Base-by-base conservation (phyloP, 495 filamentous ascomycete genomes). In the Schizothecium vesticola region DNA sequence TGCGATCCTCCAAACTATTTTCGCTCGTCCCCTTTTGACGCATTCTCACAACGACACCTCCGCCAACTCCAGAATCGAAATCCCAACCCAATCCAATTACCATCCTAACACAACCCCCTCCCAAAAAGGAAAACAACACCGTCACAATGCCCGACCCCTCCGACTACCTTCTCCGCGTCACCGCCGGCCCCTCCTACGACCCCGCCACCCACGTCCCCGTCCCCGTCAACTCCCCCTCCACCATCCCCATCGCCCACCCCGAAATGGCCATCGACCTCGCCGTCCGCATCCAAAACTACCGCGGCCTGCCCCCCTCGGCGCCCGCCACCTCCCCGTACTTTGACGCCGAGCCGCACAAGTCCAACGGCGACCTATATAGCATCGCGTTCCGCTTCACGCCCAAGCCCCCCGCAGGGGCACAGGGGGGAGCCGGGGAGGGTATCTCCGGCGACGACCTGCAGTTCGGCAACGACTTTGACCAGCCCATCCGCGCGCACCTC, bases 401-500 rank as follows among this genome's bases (percentile, higher is more conserved):
- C 59, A 89, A 91, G 71, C 75, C 80, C 55, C 80, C 78, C 16
- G 24, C 9, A 2, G 22, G 16, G 1, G 61, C 57, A n/a, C n/a
- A n/a, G n/a, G n/a, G n/a, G n/a, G 19, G n/a, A 13, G 23, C 64
- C 2, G 25, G 10, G 8, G 63, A 65, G 25, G 80, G 79, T 6
- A 88, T 97, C 28, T 82, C 84, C 8, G 92, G 87, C 56, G 78
- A 87, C 24, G 90, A 92, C 64, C 84, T 97, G 1, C 84, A 97
- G 36, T 97, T 93, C 67, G 94, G 94, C 21, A 97, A 97, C 76
- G 91, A 97, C 79, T 97, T 97, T 69, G 92, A 95, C 71, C 86
- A 89, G 26, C 91, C 94, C 0, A 92, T 99, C 67, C 87, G 92
- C 55, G 89, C 95, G 71, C 84, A 88, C n/a, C 82, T 99, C 0